phyloP scores from a whole-genome alignment of 1,284 basidiomycete species.

The Pyrrhoderma noxium region DNA sequence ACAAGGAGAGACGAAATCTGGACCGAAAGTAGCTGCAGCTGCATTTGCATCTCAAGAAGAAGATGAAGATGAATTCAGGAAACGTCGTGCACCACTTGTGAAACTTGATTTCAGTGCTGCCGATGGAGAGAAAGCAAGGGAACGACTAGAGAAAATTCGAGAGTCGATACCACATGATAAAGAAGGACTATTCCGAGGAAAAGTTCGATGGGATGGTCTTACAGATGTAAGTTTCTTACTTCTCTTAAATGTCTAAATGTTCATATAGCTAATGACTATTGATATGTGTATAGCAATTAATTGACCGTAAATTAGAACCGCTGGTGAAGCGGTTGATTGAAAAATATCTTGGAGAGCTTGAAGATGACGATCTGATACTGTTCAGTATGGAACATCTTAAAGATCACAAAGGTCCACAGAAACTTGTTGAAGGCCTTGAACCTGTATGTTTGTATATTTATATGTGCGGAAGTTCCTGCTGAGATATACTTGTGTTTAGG shows the following conservation, averaged over 20 bases:
- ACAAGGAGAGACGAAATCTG: constrained; percentile 36
- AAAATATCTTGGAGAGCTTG: constrained; percentile 79
- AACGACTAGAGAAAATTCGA: constrained; percentile 70
- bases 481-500: constrained; percentile 37
- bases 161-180: constrained; percentile 63
- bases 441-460: constrained; percentile 52
- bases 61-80: constrained; percentile 67
- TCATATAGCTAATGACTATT: constrained; percentile 6
- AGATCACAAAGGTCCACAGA: constrained; percentile 74
- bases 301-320: constrained; percentile 76
- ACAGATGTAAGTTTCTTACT: constrained; percentile 72
- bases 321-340: constrained; percentile 73
- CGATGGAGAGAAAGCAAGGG: constrained; percentile 70
- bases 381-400: constrained; percentile 85
- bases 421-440: constrained; percentile 80
- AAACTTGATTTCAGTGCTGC: constrained; percentile 81
- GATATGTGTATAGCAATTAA: constrained; percentile 42
- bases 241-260: too few species aligned
- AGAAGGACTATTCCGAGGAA: constrained; percentile 68
- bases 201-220: constrained; percentile 82
- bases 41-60: constrained; percentile 81
- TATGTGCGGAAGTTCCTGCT: background rate
- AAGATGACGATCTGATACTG: constrained; percentile 84
- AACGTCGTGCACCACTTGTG: constrained; percentile 73
- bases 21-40: constrained; percentile 31